Percentiles rank a stretch among this genome's conserved stretches.
These are phyloP conservation scores for Jatropha curcas DNA, from an alignment of 345 rosid genomes.

Conservation along the genomic window DNA sequence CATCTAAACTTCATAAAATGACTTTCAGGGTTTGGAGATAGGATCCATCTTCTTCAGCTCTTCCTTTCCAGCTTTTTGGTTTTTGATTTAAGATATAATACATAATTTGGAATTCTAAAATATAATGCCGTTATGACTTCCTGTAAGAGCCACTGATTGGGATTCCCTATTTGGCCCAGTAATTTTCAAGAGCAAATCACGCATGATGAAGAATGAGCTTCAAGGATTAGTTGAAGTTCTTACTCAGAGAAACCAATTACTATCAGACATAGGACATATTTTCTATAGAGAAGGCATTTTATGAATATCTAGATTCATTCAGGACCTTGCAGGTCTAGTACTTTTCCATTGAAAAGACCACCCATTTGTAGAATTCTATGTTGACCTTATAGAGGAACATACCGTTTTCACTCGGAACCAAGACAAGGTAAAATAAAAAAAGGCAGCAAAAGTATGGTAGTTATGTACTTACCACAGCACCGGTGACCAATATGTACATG, in stretches of 20 bases:
- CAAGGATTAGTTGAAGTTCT: background rate
- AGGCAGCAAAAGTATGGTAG: background rate
- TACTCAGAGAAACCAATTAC: background rate
- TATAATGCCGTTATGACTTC: background rate
- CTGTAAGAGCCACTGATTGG: background rate
- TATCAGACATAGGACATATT: background rate
- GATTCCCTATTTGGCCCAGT: background rate
- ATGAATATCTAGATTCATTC: background rate
- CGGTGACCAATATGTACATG: slow-evolving; percentile 76
- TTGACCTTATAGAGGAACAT: background rate
- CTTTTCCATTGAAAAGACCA: background rate
- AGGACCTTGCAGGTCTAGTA: background rate
- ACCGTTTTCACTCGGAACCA: background rate
- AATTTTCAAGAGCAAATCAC: background rate
- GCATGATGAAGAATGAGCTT: background rate
- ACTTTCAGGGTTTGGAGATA: background rate
- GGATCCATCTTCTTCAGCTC: background rate
- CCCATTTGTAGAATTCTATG: background rate
- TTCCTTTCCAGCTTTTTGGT: background rate
- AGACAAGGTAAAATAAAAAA: background rate
- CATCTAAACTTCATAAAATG: background rate
- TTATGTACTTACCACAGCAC: slow-evolving; percentile 59
- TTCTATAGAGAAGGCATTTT: background rate
- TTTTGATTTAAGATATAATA: background rate
- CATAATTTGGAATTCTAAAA: background rate